Conservation (phyloP, 352 stramenopile genomes). For the Blastocystis sp. region DNA sequence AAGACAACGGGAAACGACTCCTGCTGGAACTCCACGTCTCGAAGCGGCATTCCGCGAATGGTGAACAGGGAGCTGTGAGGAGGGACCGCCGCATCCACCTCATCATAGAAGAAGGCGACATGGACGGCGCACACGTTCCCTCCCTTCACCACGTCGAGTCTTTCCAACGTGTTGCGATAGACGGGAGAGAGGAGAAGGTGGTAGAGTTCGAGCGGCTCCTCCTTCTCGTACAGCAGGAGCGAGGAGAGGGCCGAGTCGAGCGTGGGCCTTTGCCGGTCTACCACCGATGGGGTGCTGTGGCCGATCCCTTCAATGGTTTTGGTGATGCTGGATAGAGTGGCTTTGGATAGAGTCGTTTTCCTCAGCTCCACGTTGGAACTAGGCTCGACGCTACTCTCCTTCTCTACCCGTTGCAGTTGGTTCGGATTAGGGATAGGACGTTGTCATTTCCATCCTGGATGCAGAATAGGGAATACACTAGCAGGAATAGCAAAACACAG, state of each 20-base stretch:
- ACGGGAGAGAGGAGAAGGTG: neutral
- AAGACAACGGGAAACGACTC: neutral
- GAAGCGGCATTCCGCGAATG: neutral
- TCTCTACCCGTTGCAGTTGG: neutral
- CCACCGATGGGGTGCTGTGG: neutral
- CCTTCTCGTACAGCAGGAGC: slow-evolving; percentile 21
- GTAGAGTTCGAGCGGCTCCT: neutral
- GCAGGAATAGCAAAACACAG: neutral
- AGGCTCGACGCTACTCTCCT: neutral
- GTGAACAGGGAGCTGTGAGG: no score
- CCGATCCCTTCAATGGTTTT: neutral
- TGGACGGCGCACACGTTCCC: no score
- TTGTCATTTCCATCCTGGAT: slow-evolving; percentile 18
- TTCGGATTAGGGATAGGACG: neutral
- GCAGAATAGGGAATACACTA: slow-evolving; percentile 46
- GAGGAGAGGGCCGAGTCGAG: neutral
- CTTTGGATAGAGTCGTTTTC: slow-evolving; percentile 35
- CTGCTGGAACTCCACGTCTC: neutral
- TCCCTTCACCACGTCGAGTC: neutral
- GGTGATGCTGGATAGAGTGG: slow-evolving; percentile 16
- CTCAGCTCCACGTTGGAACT: slow-evolving; percentile 17
- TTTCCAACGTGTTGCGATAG: neutral
- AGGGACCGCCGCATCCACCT: no score
- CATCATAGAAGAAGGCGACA: no score
- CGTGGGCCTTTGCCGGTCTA: neutral